phyloP scores from a whole-genome alignment of 192 early-diverging fungal genomes.

The Cetraspora pellucida region DNA sequence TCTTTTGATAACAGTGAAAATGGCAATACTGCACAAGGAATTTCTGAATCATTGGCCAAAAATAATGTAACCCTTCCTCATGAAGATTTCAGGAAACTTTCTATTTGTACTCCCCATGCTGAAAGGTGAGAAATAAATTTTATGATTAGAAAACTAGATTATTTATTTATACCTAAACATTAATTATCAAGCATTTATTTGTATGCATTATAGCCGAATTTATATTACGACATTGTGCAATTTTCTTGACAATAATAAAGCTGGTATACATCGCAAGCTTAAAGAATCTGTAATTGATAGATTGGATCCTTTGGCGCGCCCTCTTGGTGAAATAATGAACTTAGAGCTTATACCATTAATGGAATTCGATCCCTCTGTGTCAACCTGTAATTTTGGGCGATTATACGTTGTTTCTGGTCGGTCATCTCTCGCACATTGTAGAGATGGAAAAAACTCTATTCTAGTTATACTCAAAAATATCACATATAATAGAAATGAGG shows the following conservation, averaged over 20 bases:
- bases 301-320: background rate
- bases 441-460: conserved; percentile 17
- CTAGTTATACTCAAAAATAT: conserved; percentile 13
- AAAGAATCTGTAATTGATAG: background rate
- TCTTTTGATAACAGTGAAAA: background rate
- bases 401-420: conserved; percentile 15
- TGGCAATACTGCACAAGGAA: too few species aligned
- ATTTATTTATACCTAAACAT: background rate
- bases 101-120: background rate
- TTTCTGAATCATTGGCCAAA: background rate
- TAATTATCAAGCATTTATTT: background rate
- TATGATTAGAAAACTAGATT: background rate
- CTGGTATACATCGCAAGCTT: background rate
- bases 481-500: background rate
- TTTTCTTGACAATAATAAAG: background rate
- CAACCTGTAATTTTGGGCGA: conserved; percentile 18
- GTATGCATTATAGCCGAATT: background rate
- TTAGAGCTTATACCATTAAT: background rate
- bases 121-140: background rate
- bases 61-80: background rate
- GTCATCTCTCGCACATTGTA: background rate
- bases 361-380: background rate
- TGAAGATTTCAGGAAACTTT: conserved; percentile 11
- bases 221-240: background rate
- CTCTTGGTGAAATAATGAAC: background rate